Percentiles rank a stretch among this genome's conserved stretches.
phyloP scores from a whole-genome alignment of 352 stramenopile species.

The Pythium scleroteichum region DNA sequence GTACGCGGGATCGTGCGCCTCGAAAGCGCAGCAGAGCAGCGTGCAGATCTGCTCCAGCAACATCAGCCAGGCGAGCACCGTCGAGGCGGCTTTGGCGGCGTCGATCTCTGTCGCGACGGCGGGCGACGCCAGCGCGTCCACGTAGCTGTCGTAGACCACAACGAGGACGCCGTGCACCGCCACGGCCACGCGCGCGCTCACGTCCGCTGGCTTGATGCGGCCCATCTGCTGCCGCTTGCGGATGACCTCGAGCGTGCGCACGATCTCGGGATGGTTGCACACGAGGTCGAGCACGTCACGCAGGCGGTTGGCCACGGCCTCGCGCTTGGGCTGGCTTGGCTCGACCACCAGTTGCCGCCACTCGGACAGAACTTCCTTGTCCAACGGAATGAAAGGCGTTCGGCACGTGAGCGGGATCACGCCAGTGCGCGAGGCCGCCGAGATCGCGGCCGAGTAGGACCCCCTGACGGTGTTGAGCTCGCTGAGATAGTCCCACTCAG shows the following conservation, averaged over 20 bases:
- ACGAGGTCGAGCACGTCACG: conserved; percentile 34
- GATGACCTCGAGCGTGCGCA: conserved; percentile 37
- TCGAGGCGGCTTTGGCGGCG: neutral
- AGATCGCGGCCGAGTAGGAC: conserved; percentile 43
- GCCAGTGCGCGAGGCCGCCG: conserved; percentile 39
- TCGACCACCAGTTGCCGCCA: neutral
- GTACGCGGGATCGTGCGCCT: conserved; percentile 42
- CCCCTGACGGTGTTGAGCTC: conserved; percentile 35
- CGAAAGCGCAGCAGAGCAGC: conserved; percentile 40
- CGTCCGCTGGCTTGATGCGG: conserved; percentile 33
- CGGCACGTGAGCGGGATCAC: conserved; percentile 44
- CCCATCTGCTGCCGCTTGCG: conserved; percentile 40
- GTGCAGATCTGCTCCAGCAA: conserved; percentile 44
- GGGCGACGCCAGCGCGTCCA: conserved; percentile 29
- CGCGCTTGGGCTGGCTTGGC: neutral
- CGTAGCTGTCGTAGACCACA: conserved; percentile 40
- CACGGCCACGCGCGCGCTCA: conserved; percentile 34
- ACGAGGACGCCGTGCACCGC: conserved; percentile 39
- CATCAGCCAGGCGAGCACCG: conserved; percentile 33
- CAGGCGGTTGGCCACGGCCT: conserved; percentile 26
- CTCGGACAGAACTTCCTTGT: conserved; percentile 34
- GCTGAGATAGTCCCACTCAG: conserved; percentile 47
- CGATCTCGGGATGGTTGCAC: conserved; percentile 30
- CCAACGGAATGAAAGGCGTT: conserved; percentile 35
- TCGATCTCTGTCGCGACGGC: neutral